These are phyloP conservation scores for Xerocomus potaroensis DNA, from an alignment of 768 basidiomycete genomes.

Conservation along the genomic window DNA sequence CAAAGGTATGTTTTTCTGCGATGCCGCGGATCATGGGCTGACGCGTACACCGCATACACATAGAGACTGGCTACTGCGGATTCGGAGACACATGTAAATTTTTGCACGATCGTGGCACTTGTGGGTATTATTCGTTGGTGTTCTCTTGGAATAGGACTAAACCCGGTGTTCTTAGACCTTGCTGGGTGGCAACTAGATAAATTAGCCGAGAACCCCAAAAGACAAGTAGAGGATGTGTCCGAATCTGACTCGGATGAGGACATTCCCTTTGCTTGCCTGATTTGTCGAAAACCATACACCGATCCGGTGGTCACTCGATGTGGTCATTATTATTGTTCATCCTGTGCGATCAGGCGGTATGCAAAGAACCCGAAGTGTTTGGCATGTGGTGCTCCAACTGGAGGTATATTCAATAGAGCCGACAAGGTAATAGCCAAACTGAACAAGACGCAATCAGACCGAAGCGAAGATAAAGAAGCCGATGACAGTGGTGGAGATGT, in stretches of 20 bases:
- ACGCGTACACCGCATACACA: constrained; percentile 1
- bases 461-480: constrained; percentile 42
- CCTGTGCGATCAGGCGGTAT: constrained; percentile 93
- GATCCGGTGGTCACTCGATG: constrained; percentile 96
- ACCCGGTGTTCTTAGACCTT: constrained; percentile 55
- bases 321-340: constrained; percentile 93
- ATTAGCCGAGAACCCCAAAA: constrained; percentile 72
- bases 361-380: constrained; percentile 93
- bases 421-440: constrained; percentile 90
- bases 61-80: constrained; percentile 98
- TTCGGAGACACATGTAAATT: constrained; percentile 99
- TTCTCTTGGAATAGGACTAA: constrained; percentile 8
- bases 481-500: constrained; percentile 38
- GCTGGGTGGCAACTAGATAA: constrained; percentile 99
- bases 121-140: constrained; percentile 42
- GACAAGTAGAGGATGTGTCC: constrained; percentile 50
- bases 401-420: constrained; percentile 94
- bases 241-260: constrained; percentile 78
- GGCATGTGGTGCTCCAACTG: constrained; percentile 90
- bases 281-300: constrained; percentile 92
- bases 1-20: constrained; percentile 63
- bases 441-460: constrained; percentile 64
- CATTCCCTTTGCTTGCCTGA: constrained; percentile 96
- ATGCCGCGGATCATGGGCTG: constrained; percentile 12
- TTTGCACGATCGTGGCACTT: constrained; percentile 95